Percentiles rank a stretch among this genome's conserved stretches.
Conservation (phyloP, 176 grass and related monocot genomes). For the Dendrocalamus sinicus region DNA sequence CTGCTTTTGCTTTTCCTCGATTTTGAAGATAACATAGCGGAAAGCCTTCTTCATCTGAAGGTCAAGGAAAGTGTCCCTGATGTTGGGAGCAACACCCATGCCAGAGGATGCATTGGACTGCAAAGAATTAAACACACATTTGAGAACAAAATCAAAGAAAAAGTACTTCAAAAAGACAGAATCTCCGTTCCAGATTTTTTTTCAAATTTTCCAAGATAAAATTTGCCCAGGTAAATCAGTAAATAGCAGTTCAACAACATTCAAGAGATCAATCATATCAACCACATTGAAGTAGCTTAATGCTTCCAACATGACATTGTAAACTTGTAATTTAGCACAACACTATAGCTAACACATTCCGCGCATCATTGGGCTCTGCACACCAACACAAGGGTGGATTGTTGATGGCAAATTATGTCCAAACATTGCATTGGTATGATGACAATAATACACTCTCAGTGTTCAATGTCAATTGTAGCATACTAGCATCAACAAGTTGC, state of each 20-base stretch:
- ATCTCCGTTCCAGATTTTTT: neutral
- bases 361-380: neutral
- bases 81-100: conserved; percentile 78
- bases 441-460: neutral
- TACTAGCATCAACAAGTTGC: neutral
- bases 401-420: neutral
- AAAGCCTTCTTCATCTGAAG: conserved; percentile 84
- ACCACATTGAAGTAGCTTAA: neutral
- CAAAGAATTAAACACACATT: conserved; percentile 6
- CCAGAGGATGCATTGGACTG: conserved; percentile 87
- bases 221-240: neutral
- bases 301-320: neutral
- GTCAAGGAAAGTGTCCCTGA: conserved; percentile 69
- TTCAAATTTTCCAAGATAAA: neutral
- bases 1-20: conserved; percentile 86
- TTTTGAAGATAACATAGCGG: conserved; percentile 97
- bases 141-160: conserved; percentile 7
- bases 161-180: neutral
- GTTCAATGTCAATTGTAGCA: neutral
- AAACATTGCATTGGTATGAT: neutral
- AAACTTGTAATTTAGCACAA: neutral
- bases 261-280: neutral
- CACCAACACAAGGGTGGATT: neutral
- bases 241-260: neutral
- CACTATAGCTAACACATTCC: neutral